Percentiles rank a stretch among this genome's conserved stretches.
phyloP scores from a whole-genome alignment of 176 grass and related monocot species.

The Puya raimondii region DNA sequence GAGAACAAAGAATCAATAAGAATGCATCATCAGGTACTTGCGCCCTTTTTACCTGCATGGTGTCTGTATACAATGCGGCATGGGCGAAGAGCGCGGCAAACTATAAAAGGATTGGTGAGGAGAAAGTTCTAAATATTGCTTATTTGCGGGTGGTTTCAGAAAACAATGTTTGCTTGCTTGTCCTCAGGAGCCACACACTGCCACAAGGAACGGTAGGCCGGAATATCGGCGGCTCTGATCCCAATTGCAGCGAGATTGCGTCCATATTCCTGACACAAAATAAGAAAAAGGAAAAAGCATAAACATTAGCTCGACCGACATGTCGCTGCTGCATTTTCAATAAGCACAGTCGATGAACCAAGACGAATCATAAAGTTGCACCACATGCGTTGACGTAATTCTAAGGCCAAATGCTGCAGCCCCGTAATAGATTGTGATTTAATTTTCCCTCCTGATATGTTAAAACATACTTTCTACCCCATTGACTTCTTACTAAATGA shows the following conservation, averaged over 20 bases:
- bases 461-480: no score
- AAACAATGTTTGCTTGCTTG: conserved; percentile 57
- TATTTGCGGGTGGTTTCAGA: conserved; percentile 28
- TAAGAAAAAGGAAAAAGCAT: neutral
- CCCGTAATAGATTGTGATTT: no score
- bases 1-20: neutral
- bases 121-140: neutral
- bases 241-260: conserved; percentile 61
- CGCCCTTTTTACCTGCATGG: neutral
- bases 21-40: neutral
- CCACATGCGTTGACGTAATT: no score
- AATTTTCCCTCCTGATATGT: no score
- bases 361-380: neutral
- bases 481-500: no score
- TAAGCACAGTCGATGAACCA: neutral
- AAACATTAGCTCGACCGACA: neutral
- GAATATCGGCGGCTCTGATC: conserved; percentile 60
- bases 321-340: neutral
- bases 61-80: neutral
- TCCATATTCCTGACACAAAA: conserved; percentile 70
- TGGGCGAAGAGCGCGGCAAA: neutral
- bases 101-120: neutral
- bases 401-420: no score
- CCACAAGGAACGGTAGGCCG: conserved; percentile 66
- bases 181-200: conserved; percentile 95